Base-by-base conservation (phyloP, 1,284 basidiomycete genomes). In the Microbotryum scabiosae region DNA sequence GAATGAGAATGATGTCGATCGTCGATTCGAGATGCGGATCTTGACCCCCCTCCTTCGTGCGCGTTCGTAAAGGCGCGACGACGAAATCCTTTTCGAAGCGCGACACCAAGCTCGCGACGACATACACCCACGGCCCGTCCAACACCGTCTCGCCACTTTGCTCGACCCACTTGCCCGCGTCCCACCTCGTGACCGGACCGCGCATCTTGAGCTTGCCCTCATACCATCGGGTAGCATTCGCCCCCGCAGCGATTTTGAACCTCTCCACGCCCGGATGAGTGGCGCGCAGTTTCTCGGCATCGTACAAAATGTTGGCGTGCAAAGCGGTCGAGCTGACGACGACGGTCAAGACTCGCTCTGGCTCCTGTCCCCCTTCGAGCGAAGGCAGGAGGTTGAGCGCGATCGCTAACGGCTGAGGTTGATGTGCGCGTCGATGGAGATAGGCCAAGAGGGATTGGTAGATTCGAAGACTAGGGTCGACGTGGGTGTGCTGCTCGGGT, bases 221-320 rank as follows among this genome's bases (percentile, higher is more conserved):
- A 72, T 85, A 89, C 85, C 90, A 92, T 32, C 80, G 81, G 9
- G 78, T 78, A 57, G 83, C 81, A 72, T 96, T 96, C 70, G 82
- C 76, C 65, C 79, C 75, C 2, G 90, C 91, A 2, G 93, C 92
- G 41, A 87, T 75, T 75, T 91, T 88, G 79, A 88, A 94, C 60
- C 91, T 82, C 70, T 91, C 88, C 32, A 92, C 78, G 7, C 87
- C 85, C 1, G 88, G 88, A 45, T 87, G 78, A 20, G 79, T 70
- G 3, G 77, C 71, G 20, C 93, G 83, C 53, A 97, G 79, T 4
- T 73, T 75, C 71, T 94, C 90, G 0, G 89, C 90, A 70, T 88
- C 84, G 67, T 82, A 79, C 44, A 97, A 79, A 63, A 97, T 88
- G 36, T 83, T 80, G 0, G 93, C 90, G 75, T 97, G 94, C n/a